Base-by-base conservation (phyloP, 176 grass and related monocot genomes). In the Avena sativa region DNA sequence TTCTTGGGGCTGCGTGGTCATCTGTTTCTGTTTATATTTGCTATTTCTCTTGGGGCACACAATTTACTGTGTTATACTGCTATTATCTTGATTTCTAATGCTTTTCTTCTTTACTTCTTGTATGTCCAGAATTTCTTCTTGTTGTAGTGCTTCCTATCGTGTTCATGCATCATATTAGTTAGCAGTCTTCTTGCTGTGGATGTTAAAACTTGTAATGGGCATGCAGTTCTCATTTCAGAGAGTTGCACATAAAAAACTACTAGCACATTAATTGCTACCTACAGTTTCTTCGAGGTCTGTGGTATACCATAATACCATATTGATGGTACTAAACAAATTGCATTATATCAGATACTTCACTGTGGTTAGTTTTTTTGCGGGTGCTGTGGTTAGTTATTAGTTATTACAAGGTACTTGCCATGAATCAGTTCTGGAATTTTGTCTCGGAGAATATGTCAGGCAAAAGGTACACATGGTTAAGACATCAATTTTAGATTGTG, bases 21-120 rank as follows among this genome's bases (percentile, higher is more conserved):
- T 71, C 68, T 69, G 15, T 67, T 16, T 69, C 55, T 57, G 17
- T 57, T 65, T 65, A 68, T 68, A 14, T 69, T 69, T 69, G 15
- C 16, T 6, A 15, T 69, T 38, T 9, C 7, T 66, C 63, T 66
- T 66, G 12, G 23, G 11, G 11, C 25, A 66, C 61, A 26, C 4
- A 26, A 4, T 63, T 26, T 63, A 63, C 26, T 32, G 12, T 23
- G 23, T 23, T 23, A 23, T 23, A 23, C 23, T 66, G 26, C 25
- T 6, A 14, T 68, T 38, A 68, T 68, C 65, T 68, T 68, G 28
- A 68, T 68, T 68, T 19, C 14, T 68, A 38, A 15, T 19, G 65
- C 28, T 38, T 68, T 32, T 14, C 63, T 66, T 66, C 61, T 66
- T 66, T 14, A 34, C 26, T 8, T 3, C 65, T 68, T 16, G 6